Evolutionary conservation across 164 flowering plant genomes (phyloP).

Genomic region (Annona cherimola): DNA sequence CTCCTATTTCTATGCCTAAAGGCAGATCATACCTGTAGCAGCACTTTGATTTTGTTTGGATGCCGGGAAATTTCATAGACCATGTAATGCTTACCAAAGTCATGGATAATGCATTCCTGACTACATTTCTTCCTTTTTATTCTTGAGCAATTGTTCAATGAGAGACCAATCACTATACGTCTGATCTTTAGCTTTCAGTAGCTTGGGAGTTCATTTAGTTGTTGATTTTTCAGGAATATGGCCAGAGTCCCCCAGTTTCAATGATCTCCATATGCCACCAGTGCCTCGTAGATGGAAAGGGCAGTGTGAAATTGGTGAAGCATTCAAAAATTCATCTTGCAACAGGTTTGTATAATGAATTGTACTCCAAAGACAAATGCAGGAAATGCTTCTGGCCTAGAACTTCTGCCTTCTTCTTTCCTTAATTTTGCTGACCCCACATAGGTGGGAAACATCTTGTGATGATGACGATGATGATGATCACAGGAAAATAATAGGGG

Average conservation of each 20-base stretch:
- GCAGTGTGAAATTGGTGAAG: slow-evolving; percentile 61
- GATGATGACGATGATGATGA: too few relatives aligned
- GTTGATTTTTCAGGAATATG: slow-evolving; percentile 55
- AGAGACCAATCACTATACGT: background rate
- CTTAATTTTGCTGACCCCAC: background rate
- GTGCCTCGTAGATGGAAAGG: slow-evolving; percentile 76
- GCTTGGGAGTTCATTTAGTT: background rate
- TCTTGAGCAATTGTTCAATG: background rate
- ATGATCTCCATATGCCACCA: slow-evolving; percentile 61
- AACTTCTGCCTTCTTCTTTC: slow-evolving; percentile 1
- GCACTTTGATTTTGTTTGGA: too few relatives aligned
- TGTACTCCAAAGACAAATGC: background rate
- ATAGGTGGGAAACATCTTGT: too few relatives aligned
- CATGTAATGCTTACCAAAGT: too few relatives aligned
- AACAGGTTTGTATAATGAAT: slow-evolving; percentile 52
- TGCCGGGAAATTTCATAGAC: too few relatives aligned
- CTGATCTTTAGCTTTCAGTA: background rate
- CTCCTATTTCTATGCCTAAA: too few relatives aligned
- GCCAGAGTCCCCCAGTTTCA: slow-evolving; percentile 83
- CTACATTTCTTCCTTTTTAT: too few relatives aligned
- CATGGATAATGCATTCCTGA: too few relatives aligned
- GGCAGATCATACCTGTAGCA: too few relatives aligned
- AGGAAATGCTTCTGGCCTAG: background rate
- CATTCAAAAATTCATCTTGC: slow-evolving; percentile 65
- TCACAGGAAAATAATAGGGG: slow-evolving; percentile 74